Conservation (phyloP, 2,329 filamentous ascomycete species). For the Fusarium agapanthi region DNA sequence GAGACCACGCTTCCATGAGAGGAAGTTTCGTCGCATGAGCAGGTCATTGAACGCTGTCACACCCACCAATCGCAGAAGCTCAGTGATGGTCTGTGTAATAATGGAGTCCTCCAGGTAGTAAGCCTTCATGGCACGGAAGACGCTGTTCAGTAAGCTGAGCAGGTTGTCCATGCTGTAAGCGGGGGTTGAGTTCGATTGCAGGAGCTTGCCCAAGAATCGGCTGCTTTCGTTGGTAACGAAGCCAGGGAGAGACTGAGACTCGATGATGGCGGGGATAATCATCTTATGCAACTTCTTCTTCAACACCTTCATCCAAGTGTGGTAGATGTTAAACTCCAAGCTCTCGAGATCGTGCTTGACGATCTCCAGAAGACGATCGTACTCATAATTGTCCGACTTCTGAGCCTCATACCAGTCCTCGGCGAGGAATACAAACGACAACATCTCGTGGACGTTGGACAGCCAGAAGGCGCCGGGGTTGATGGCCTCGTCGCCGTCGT, state of each 20-base stretch:
- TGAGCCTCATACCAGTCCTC: constrained; percentile 99
- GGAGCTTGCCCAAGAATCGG: constrained; percentile 95
- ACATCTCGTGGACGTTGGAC: constrained; percentile 99
- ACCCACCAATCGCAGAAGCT: constrained; percentile 90
- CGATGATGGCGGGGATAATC: constrained; percentile 99
- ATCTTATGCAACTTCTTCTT: constrained; percentile 99
- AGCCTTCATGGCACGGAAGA: constrained; percentile 98
- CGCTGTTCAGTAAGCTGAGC: constrained; percentile 92
- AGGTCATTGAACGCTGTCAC: constrained; percentile 99
- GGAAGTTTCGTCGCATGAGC: constrained; percentile 96
- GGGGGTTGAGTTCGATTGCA: constrained; percentile 87
- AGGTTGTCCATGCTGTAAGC: constrained; percentile 99
- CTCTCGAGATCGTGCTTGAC: constrained; percentile 99
- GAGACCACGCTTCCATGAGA: constrained; percentile 98
- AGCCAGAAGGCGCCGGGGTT: constrained; percentile 99
- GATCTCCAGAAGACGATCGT: constrained; percentile 95
- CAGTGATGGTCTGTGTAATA: constrained; percentile 93
- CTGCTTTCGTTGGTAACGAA: constrained; percentile 99
- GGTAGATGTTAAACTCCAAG: constrained; percentile 99
- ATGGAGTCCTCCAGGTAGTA: constrained; percentile 98
- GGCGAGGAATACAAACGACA: constrained; percentile 98
- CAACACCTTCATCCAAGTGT: constrained; percentile 99
- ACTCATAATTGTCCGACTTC: constrained; percentile 99
- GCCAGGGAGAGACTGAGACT: constrained; percentile 95
- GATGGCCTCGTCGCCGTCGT: constrained; percentile 96